Evolutionary conservation across 2,329 filamentous ascomycete species (phyloP).

Genomic region (Chaetothyriales sp.): DNA sequence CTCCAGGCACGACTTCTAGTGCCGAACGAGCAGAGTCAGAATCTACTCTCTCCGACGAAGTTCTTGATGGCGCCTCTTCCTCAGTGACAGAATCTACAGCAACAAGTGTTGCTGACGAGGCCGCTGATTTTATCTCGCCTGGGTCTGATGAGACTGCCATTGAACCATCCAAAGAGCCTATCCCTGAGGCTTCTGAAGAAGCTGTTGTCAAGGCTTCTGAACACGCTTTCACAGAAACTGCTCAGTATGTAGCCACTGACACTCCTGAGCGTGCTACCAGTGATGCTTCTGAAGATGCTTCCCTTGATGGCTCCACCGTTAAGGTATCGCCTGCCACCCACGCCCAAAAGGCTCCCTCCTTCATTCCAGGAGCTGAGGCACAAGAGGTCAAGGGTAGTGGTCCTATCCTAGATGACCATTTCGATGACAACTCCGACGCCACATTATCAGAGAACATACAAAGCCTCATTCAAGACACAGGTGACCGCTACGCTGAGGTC

Average conservation of each 20-base stretch:
- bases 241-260: neutral
- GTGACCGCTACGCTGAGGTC: conserved; percentile 38
- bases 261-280: conserved; percentile 8
- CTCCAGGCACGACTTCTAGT: conserved; percentile 9
- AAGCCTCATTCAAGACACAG: conserved; percentile 36
- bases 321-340: neutral
- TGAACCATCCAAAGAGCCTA: too few relatives aligned
- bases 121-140: conserved; percentile 6
- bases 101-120: conserved; percentile 21
- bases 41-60: neutral
- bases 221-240: neutral
- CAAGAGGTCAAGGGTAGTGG: conserved; percentile 33
- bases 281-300: conserved; percentile 3
- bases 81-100: conserved; percentile 2
- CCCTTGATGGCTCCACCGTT: neutral
- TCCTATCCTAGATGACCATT: conserved; percentile 35
- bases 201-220: conserved; percentile 15
- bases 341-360: conserved; percentile 3
- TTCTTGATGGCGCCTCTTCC: neutral
- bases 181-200: conserved; percentile 15
- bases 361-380: conserved; percentile 29
- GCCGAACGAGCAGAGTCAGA: neutral
- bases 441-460: conserved; percentile 38
- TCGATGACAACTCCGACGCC: conserved; percentile 32
- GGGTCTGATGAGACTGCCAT: conserved; percentile 1